phyloP scores from a whole-genome alignment of 1,139 yeast species.

The Pichia sp. region DNA sequence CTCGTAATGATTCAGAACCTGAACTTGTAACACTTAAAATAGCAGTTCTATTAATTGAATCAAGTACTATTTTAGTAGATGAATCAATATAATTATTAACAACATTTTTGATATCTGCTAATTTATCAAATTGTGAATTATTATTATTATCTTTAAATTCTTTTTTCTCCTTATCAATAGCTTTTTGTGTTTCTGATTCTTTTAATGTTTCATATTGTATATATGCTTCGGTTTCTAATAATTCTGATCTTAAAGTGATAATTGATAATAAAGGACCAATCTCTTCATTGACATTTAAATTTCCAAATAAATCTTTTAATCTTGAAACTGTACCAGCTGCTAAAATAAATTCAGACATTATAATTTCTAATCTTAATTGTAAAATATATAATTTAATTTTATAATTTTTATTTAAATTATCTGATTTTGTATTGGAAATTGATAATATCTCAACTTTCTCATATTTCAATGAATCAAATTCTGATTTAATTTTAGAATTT shows the following conservation, averaged over 20 bases:
- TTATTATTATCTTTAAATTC: neutral
- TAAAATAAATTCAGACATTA: slow-evolving; percentile 9
- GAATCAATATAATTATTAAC: slow-evolving; percentile 11
- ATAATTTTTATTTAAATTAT: neutral
- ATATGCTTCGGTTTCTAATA: slow-evolving; percentile 11
- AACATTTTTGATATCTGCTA: slow-evolving; percentile 4
- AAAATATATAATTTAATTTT: slow-evolving; percentile 9
- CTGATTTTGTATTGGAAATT: neutral
- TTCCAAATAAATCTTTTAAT: slow-evolving; percentile 13
- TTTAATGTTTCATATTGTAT: neutral
- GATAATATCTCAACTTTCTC: neutral
- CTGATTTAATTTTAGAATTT: neutral
- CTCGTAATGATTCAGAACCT: slow-evolving; percentile 8
- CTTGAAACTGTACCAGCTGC: slow-evolving; percentile 13
- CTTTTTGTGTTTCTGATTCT: neutral
- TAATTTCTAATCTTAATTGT: slow-evolving; percentile 13
- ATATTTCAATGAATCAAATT: neutral
- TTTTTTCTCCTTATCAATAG: neutral
- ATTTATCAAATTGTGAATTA: slow-evolving; percentile 2
- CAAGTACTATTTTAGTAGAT: slow-evolving; percentile 10
- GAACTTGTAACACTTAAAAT: slow-evolving; percentile 9
- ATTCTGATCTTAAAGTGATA: slow-evolving; percentile 9
- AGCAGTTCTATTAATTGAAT: slow-evolving; percentile 9
- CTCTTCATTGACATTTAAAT: slow-evolving; percentile 10
- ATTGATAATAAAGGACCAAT: slow-evolving; percentile 11